Percentiles rank a stretch among this genome's conserved stretches.
Evolutionary conservation across 257 asterid genomes (phyloP).

Genomic region (Solanum rostratum): DNA sequence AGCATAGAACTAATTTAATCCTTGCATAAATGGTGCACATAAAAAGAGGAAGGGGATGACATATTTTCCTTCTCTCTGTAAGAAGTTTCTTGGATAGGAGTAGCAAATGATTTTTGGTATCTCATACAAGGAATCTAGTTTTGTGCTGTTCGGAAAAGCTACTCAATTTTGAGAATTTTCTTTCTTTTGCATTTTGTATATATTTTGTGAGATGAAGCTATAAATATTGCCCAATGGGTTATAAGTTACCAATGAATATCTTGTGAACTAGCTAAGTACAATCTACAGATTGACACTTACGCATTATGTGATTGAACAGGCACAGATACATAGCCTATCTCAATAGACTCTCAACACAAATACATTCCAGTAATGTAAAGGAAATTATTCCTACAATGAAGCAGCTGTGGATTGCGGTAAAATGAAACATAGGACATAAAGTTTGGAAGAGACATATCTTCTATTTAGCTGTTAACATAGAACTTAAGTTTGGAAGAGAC

Average conservation of each 20-base stretch:
- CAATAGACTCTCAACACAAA: not conserved
- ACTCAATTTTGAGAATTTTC: not conserved
- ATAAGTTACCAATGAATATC: not conserved
- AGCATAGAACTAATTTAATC: not conserved
- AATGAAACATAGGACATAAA: not conserved
- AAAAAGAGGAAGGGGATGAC: not conserved
- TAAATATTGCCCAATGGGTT: not conserved
- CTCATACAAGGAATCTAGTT: not conserved
- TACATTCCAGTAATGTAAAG: not conserved
- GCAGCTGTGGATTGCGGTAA: not conserved
- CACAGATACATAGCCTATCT: not conserved
- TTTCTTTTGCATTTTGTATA: not conserved
- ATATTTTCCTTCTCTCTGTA: not conserved
- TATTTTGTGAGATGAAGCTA: not conserved
- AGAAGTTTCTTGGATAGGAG: not conserved
- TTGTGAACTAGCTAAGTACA: not conserved
- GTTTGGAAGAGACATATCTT: not conserved
- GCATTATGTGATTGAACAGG: not conserved
- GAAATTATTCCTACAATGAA: not conserved
- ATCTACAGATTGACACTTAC: not conserved
- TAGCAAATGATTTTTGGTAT: not conserved
- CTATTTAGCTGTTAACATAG: not conserved
- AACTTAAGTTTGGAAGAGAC: not conserved
- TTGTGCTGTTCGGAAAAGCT: not conserved
- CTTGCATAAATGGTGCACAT: not conserved